Percentiles rank a stretch among this genome's conserved stretches.
phyloP scores from a whole-genome alignment of 768 basidiomycete genomes.

The Suillus tomentosus region DNA sequence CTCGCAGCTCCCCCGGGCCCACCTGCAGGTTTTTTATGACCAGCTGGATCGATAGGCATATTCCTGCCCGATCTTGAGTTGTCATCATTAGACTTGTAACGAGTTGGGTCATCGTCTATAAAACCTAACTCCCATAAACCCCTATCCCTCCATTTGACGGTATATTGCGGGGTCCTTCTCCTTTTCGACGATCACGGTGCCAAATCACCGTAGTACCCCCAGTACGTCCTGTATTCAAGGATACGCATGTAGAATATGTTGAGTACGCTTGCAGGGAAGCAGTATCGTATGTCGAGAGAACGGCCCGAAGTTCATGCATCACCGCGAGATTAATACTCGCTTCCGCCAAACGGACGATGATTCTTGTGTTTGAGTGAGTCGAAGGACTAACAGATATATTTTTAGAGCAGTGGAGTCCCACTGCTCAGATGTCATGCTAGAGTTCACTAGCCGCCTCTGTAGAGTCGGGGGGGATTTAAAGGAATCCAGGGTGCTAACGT shows the following conservation, averaged over 20 bases:
- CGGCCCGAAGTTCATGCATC: background rate
- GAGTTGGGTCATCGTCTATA: background rate
- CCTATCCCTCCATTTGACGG: background rate
- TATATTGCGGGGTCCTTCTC: background rate
- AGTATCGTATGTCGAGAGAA: background rate
- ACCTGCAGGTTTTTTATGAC: background rate
- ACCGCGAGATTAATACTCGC: background rate
- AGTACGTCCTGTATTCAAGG: background rate
- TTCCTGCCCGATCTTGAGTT: background rate
- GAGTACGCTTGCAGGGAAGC: background rate
- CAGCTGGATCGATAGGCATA: background rate
- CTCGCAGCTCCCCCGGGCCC: background rate
- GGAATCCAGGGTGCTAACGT: too few relatives aligned
- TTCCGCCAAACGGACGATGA: background rate
- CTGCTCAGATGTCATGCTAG: background rate
- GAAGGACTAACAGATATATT: too few relatives aligned
- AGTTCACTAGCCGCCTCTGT: too few relatives aligned
- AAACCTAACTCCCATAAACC: background rate
- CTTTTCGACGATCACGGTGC: background rate
- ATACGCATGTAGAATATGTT: background rate
- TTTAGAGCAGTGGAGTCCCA: background rate
- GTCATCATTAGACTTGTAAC: background rate
- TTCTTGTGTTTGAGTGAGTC: background rate
- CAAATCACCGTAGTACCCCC: background rate
- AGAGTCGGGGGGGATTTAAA: too few relatives aligned